Evolutionary conservation across 345 rosid genomes (phyloP).

Genomic region (Ceriops tagal): DNA sequence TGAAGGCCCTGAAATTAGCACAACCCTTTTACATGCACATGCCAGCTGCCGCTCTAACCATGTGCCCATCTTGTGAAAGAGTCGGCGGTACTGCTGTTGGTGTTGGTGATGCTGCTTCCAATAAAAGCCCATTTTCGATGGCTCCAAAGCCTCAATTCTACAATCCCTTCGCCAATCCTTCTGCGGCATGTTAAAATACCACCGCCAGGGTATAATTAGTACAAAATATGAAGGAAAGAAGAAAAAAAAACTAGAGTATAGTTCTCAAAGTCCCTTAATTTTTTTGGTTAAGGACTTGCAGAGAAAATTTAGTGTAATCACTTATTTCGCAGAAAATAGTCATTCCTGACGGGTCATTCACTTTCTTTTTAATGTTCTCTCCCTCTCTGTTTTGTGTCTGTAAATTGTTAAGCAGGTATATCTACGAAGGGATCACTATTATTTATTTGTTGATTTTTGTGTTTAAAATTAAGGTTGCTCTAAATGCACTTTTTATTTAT

Average conservation of each 20-base stretch:
- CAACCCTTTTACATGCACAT: conserved; percentile 32
- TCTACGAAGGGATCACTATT: conserved; percentile 29
- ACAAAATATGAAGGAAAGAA: conserved; percentile 5
- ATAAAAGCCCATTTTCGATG: conserved; percentile 44
- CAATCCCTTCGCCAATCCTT: conserved; percentile 68
- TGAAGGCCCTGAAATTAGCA: conserved; percentile 25
- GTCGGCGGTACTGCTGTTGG: conserved; percentile 43
- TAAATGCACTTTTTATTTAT: not conserved
- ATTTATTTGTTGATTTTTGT: conserved; percentile 24
- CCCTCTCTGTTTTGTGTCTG: conserved; percentile 22
- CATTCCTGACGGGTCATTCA: conserved; percentile 23
- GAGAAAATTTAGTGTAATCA: conserved; percentile 45
- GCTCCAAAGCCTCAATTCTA: conserved; percentile 59
- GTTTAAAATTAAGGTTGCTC: not conserved
- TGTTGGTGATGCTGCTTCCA: conserved; percentile 28
- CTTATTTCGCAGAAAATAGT: conserved; percentile 47
- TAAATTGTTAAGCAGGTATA: conserved; percentile 32
- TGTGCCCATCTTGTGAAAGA: conserved; percentile 49
- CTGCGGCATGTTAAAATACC: conserved; percentile 62
- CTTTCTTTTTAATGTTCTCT: conserved; percentile 9
- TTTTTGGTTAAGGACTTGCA: conserved; percentile 70
- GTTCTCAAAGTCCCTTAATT: conserved; percentile 47
- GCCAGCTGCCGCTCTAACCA: conserved; percentile 29
- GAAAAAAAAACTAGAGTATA: conserved; percentile 12
- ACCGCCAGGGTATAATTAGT: not conserved